A percentile compares a stretch with the other conserved stretches of the same genome.
phyloP scores from a whole-genome alignment of 768 basidiomycete species.

The Cantharellus cinnabarinus region DNA sequence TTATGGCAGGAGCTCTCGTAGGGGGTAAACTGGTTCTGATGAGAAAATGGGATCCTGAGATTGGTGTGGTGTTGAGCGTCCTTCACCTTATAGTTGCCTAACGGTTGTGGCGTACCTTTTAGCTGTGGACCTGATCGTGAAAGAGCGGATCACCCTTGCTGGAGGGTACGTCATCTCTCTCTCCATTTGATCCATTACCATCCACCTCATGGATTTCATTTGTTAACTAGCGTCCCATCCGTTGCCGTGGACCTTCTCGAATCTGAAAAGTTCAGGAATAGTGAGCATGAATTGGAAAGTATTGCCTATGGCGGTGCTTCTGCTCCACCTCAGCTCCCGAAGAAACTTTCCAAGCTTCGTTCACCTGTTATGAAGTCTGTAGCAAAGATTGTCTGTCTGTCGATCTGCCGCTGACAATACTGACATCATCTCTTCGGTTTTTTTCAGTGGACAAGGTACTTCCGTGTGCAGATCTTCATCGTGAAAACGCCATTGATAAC shows the following conservation, averaged over 20 bases:
- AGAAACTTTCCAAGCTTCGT: slow-evolving; percentile 1
- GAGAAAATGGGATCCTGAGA: slow-evolving; percentile 34
- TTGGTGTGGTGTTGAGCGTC: slow-evolving; percentile 20
- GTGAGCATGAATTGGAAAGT: slow-evolving; percentile 7
- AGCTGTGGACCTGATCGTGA: slow-evolving; percentile 25
- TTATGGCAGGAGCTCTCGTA: slow-evolving; percentile 13
- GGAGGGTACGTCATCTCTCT: slow-evolving; percentile 19
- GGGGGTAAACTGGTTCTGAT: slow-evolving; percentile 38
- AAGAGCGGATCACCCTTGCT: slow-evolving; percentile 33
- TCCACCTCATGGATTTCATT: too few species aligned
- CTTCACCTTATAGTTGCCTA: background rate
- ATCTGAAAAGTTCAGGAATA: background rate
- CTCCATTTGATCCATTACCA: too few species aligned
- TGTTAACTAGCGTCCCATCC: slow-evolving; percentile 25
- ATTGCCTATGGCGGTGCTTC: slow-evolving; percentile 15
- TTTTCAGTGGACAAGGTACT: background rate
- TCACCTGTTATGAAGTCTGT: background rate
- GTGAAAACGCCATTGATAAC: background rate
- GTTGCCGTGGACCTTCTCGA: slow-evolving; percentile 35
- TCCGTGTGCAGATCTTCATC: background rate
- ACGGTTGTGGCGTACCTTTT: background rate
- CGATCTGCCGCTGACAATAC: background rate
- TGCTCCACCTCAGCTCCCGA: slow-evolving; percentile 8
- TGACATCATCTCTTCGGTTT: background rate
- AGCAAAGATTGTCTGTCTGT: too few species aligned